Percentiles rank a stretch among this genome's conserved stretches.
Evolutionary conservation across 345 rosid genomes (phyloP).

Genomic region (Syzygium aromaticum): DNA sequence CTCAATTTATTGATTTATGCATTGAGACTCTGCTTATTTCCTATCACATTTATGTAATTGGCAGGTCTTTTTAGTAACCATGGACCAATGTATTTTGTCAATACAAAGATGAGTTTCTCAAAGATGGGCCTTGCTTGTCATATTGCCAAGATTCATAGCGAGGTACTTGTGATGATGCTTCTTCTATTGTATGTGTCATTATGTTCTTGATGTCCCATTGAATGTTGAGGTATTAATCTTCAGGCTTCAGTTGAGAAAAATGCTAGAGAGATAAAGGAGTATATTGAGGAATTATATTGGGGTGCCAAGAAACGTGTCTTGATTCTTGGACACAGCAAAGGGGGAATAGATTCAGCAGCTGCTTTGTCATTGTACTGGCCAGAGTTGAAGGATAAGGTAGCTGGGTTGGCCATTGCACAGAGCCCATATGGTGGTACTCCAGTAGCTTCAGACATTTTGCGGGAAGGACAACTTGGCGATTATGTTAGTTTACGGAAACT

Average conservation of each 20-base stretch:
- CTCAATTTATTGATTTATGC: background rate
- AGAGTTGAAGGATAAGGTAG: constrained; percentile 93
- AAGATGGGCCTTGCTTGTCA: constrained; percentile 92
- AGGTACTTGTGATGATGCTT: constrained; percentile 34
- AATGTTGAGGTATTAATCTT: constrained; percentile 10
- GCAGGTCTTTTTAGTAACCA: constrained; percentile 98
- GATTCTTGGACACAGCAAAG: constrained; percentile 98
- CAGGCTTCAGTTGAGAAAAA: constrained; percentile 98
- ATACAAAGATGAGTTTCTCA: constrained; percentile 71
- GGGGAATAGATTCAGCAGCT: constrained; percentile 96
- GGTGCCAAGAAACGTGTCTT: constrained; percentile 85
- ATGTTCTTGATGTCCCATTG: constrained; percentile 8
- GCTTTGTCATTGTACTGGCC: constrained; percentile 90
- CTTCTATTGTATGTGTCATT: background rate
- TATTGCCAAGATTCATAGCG: constrained; percentile 97
- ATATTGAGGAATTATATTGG: constrained; percentile 94
- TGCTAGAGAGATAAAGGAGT: constrained; percentile 90
- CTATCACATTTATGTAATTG: constrained; percentile 1
- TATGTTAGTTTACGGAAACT: constrained; percentile 70
- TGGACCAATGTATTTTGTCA: constrained; percentile 91
- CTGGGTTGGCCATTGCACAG: constrained; percentile 83
- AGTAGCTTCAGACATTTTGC: constrained; percentile 86
- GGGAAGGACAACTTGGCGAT: constrained; percentile 96
- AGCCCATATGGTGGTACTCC: constrained; percentile 97
- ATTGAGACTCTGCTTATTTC: background rate